Evolutionary conservation across 1,284 basidiomycete species (phyloP), one percentile per base, ranked within the genome.

Genomic region (Peniophora sp.): DNA sequence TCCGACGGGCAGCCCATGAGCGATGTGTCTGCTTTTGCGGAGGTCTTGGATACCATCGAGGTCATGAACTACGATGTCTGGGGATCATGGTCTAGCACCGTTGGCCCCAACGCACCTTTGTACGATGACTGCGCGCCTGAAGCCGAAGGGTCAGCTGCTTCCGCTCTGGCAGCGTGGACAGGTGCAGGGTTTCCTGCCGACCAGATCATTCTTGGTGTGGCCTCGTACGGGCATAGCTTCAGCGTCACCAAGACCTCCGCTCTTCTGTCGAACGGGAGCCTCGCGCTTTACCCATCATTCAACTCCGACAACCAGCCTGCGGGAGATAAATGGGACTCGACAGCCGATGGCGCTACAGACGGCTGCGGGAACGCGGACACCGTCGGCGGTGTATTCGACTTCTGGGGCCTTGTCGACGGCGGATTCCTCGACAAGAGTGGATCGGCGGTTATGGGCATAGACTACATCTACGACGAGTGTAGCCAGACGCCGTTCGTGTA

Each of bases 61-160:
- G 68, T 89, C 64, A 89, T 89, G 86, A 77, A 83, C 69, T 89
- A 86, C 61, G 85, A 89, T 59, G 64, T 85, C 52, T 85, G 75
- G 74, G 84, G 83, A 48, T 66, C 74, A 55, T 71, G 72, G 78
- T 75, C 60, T 1, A 3, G 57, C 11, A 35, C 48, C 20, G 68
- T 72, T 3, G 86, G 86, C 14, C 78, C 87, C n/a, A 89, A 89
- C 60, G 75, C 85, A 1, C 84, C 86, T 2, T 72, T 89, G 48
- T 68, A 72, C 25, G 75, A 88, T 61, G 72, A 72, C 3, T 89
- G 86, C 61, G 68, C 75, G 16, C 63, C 73, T 53, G 65, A 74
- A 55, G 81, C 77, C 17, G 63, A 71, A 12, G 85, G 83, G 36
- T 88, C 84, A 52, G 84, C 81, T 25, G 71, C 74, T 51, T 77